Base-by-base conservation (phyloP, 2,329 filamentous ascomycete genomes). In the Ophiostoma ulmi region DNA sequence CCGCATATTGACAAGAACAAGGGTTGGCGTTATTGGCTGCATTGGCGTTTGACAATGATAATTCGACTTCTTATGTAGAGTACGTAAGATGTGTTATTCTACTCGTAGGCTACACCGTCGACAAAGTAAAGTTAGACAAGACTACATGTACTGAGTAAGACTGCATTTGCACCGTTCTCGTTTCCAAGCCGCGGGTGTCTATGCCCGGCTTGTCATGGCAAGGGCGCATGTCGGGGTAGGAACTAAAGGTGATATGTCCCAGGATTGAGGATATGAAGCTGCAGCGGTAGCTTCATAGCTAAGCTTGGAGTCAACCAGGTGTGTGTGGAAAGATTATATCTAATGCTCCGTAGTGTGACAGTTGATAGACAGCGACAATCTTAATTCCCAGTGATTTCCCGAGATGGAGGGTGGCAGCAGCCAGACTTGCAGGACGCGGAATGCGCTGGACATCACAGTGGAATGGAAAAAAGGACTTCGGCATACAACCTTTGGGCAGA, bases 151-250 rank as follows among this genome's bases (percentile, higher is more conserved):
- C 10, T 39, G 10, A 11, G 38, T 13, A 39, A 13, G 38, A 10
- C 38, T 39, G 38, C 38, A 11, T 13, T 13, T 39, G 0, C 38
- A 13, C 10, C 10, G 11, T 39, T 11, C 38, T 3, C 38, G 38
- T 39, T 39, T 39, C 38, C 38, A 39, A 39, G 38, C 38, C 38
- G 8, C 38, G 38, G 38, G 1, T 39, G 38, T 39, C 38, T 39
- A 39, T 39, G 38, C 35, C 14, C 55, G 44, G 68, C 14, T 52
- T 26, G 39, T 31, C 35, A 39, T 52, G 68, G 39, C 11, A 31
- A 65, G 52, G 61, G 20, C 63, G 52, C 63, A 44, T 58, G 55
- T 67, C 55, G 38, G 52, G 58, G 52, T 44, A 58, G n/a, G 31
- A 66, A 31, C 44, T n/a, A 20, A 17, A 17, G n/a, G 52, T 55